These are phyloP conservation scores for Peziza echinospora DNA, from an alignment of 495 filamentous ascomycete species.

Conservation along the genomic window DNA sequence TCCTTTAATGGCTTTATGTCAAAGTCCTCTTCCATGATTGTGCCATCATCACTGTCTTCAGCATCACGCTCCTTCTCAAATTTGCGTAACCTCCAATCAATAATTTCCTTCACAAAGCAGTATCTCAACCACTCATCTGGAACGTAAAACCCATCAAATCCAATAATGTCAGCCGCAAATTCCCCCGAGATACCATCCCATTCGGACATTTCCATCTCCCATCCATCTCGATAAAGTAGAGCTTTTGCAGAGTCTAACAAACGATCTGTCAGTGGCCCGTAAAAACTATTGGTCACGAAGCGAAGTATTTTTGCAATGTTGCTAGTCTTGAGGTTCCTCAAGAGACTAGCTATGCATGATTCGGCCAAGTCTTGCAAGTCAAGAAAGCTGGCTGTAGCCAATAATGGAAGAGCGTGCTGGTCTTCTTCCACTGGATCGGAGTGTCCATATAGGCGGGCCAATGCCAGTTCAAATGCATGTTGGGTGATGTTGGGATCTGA, in stretches of 20 bases:
- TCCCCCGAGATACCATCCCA: constrained; percentile 39
- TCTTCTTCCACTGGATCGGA: constrained; percentile 29
- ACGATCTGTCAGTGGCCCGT: constrained; percentile 33
- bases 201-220: constrained; percentile 33
- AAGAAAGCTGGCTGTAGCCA: constrained; percentile 37
- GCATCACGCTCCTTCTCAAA: constrained; percentile 16
- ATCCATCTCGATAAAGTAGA: constrained; percentile 38
- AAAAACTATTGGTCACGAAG: constrained; percentile 38
- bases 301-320: constrained; percentile 28
- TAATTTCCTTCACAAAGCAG: constrained; percentile 31
- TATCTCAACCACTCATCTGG: constrained; percentile 37
- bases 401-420: constrained; percentile 32
- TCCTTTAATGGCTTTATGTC: constrained; percentile 36
- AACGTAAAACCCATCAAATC: constrained; percentile 39
- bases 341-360: constrained; percentile 30
- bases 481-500: constrained; percentile 36
- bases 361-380: constrained; percentile 39
- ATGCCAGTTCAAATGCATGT: constrained; percentile 33
- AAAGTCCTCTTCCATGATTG: constrained; percentile 8
- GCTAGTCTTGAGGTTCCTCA: constrained; percentile 30
- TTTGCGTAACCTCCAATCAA: constrained; percentile 29
- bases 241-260: constrained; percentile 35
- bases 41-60: neutral
- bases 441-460: constrained; percentile 35
- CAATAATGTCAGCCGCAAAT: constrained; percentile 34